Evolutionary conservation across 2,329 filamentous ascomycete species (phyloP), one percentile per base, ranked within the genome.

Genomic region (Trichoderma sp.): DNA sequence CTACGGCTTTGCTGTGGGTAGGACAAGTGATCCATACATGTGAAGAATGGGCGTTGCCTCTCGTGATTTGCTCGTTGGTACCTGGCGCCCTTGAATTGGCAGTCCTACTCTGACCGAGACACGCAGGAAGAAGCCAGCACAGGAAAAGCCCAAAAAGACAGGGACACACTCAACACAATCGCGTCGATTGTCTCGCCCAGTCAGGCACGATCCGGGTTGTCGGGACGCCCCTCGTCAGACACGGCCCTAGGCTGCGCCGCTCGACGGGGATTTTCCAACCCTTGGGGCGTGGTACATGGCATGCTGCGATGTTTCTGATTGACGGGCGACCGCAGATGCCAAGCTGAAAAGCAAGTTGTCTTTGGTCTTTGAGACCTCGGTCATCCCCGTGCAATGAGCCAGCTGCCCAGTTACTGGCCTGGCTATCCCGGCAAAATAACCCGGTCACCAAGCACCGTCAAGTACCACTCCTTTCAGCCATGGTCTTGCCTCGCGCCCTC

Each of bases 191-290:
- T 47, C 52, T 57, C 51, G 54, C 52, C 24, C 24, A 56, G 30
- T 51, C 51, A 30, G 43, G 51, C 34, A 51, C 45, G 59, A 63
- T 51, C 67, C 67, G 56, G 65, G 61, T 63, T 30, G 51, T 67
- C 61, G 62, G 65, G 65, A 67, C 61, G 48, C 14, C 41, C 47
- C 57, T 64, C 24, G 41, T 51, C 30, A 56, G 39, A 45, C 51
- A 19, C 19, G 61, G 63, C 60, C 51, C 41, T 52, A 56, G 30
- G 45, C 57, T 48, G 57, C 21, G 30, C 51, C 51, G 48, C 17
- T 41, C 21, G 24, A 47, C 47, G 63, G 63, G 47, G 44, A 54
- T 19, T 52, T 56, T 45, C 19, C 26, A 10, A 21, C 57, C 34
- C 34, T 39, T 39, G 34, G 34, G 34, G 34, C 34, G n/a, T n/a